Base-by-base conservation (phyloP, 306 rosid genomes). In the Malus sieversii region DNA sequence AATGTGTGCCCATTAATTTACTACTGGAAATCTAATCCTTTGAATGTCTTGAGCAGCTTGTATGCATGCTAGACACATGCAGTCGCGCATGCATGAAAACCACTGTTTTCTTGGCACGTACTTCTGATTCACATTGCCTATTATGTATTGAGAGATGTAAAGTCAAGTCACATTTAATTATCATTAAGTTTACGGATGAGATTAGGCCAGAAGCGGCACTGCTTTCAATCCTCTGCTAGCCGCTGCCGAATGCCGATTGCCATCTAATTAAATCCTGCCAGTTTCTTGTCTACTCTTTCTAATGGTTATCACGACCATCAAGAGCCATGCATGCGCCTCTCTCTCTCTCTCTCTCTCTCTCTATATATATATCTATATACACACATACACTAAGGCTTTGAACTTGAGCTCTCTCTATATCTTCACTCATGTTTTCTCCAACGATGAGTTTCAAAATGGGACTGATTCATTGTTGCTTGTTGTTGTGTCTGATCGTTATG, bases 161-260 rank as follows among this genome's bases (percentile, higher is more conserved):
- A 29, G 40, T 30, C 42, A 63, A 29, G 44, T 33, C 65, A 32
- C 52, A 12, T 72, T 38, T 35, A 55, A 72, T 35, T 7, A 10
- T n/a, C 32, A 52, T 0, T 38, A 53, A 71, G 51, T 22, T 32
- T 33, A 57, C 29, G 25, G 42, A 8, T 7, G 10, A 44, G 45
- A 40, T 44, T 73, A 16, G 69, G 22, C 40, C 40, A 61, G 68
- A 13, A 12, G 22, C 32, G 78, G 78, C 78, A 72, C 82, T 79
- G 74, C 32, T 29, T 72, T 79, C 78, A 79, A 79, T 19, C 73
- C 35, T 71, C n/a, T 19, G 42, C 48, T 46, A 16, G 53, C 53
- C 32, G 6, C 40, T 52, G 45, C 57, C 40, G 66, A 62, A 13
- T 62, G 38, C 66, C 40, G 42, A 63, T 30, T 29, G 32, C 42